Base-by-base conservation (phyloP, 768 basidiomycete genomes). In the Clathrus columnatus region DNA sequence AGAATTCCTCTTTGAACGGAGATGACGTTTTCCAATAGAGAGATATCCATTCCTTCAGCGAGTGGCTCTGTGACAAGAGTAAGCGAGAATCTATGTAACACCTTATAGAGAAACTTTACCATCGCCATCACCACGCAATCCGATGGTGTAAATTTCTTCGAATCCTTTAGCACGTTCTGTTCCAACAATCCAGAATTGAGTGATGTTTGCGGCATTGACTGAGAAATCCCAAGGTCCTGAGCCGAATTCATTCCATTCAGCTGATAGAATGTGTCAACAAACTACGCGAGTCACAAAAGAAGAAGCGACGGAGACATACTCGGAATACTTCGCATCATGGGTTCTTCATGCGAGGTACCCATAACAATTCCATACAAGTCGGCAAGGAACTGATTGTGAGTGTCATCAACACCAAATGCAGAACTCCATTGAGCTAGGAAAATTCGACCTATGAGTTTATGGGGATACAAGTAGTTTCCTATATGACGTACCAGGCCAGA, bases 281-380 rank as follows among this genome's bases (percentile, higher is more conserved):
- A 28, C 17, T 7, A 24, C 17, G 8, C n/a, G 48, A 10, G 7
- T 20, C 16, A 4, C 28, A 29, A 20, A 24, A 66, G 79, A 79
- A 44, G 30, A 14, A 29, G 7, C 21, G 46, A 44, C 21, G 10
- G 50, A 36, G n/a, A 42, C 52, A 29, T 20, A 50, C 49, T 30
- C 10, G 51, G 51, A 17, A 43, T 52, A 43, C 51, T 41, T n/a
- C 36, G 51, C 51, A 52, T 52, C 51, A 52, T 43, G n/a, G 30
- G 51, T 43, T 41, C 51, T 43, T 52, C 36, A 23, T 52, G 36
- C 14, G 56, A 57, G 1, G 85, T 84, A 47, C 85, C 82, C 82
- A 85, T 85, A 29, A 81, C 83, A 45, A 86, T 73, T 23, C 81
- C 85, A 66, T 80, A 84, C 53, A 70, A 70, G 59, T 86, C 78